These are phyloP conservation scores for Schwanniomyces vanrijiae DNA, from an alignment of 805 yeast species.

Conservation along the genomic window DNA sequence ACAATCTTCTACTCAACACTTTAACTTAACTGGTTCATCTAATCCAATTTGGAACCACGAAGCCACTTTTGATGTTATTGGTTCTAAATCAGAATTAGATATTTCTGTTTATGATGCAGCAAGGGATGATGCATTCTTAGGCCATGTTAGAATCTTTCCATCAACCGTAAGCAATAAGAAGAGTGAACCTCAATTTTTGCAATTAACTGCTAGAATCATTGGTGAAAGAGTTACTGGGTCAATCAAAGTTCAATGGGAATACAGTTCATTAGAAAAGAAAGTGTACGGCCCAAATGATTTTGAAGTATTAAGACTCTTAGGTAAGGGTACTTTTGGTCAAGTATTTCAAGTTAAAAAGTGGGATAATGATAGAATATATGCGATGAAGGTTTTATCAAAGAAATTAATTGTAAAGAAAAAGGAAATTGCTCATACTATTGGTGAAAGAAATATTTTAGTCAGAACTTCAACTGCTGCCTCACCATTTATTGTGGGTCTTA, in stretches of 20 bases:
- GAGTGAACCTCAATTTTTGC: slow-evolving; percentile 65
- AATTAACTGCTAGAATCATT: slow-evolving; percentile 66
- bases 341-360: slow-evolving; percentile 93
- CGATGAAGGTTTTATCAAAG: slow-evolving; percentile 95
- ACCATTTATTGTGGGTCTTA: slow-evolving; percentile 93
- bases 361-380: slow-evolving; percentile 89
- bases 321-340: slow-evolving; percentile 97
- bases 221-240: slow-evolving; percentile 80
- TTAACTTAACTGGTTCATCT: slow-evolving; percentile 27
- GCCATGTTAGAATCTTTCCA: slow-evolving; percentile 77
- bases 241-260: slow-evolving; percentile 73
- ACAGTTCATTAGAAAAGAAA: slow-evolving; percentile 62
- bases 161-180: slow-evolving; percentile 41
- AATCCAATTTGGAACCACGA: slow-evolving; percentile 92
- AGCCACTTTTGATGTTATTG: slow-evolving; percentile 89
- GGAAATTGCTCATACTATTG: slow-evolving; percentile 97
- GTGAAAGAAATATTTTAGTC: slow-evolving; percentile 92
- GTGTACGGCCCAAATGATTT: slow-evolving; percentile 94
- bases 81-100: slow-evolving; percentile 79
- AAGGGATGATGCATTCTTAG: slow-evolving; percentile 79
- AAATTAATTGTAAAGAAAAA: slow-evolving; percentile 95
- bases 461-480: slow-evolving; percentile 86
- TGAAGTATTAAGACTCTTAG: slow-evolving; percentile 84
- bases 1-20: slow-evolving; percentile 38
- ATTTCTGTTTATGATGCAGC: slow-evolving; percentile 89